phyloP scores from a whole-genome alignment of 2,329 filamentous ascomycete species.

The Pseudomassariella vexata region DNA sequence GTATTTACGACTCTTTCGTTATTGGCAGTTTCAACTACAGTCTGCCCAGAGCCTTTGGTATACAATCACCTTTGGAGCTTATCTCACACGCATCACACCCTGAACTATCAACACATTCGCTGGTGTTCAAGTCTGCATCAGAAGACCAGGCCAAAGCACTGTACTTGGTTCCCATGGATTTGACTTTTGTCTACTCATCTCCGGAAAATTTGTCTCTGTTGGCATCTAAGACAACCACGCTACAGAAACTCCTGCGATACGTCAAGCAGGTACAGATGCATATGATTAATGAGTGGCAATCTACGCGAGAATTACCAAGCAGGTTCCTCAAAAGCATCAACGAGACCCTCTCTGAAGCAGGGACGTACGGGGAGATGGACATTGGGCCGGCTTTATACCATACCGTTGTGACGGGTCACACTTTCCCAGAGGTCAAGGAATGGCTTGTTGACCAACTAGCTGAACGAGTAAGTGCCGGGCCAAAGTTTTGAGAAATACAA shows the following conservation, averaged over 20 bases:
- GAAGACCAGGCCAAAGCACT: conserved; percentile 35
- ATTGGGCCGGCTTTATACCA: conserved; percentile 78
- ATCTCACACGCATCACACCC: conserved; percentile 66
- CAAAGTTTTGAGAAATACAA: conserved; percentile 1
- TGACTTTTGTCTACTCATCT: conserved; percentile 75
- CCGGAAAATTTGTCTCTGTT: conserved; percentile 79
- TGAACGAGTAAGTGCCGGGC: conserved; percentile 64
- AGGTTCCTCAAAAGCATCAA: conserved; percentile 75
- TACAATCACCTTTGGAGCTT: conserved; percentile 28
- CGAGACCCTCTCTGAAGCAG: conserved; percentile 64
- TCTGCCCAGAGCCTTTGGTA: conserved; percentile 23
- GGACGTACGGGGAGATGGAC: conserved; percentile 47
- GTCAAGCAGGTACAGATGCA: conserved; percentile 74
- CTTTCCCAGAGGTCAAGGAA: conserved; percentile 68
- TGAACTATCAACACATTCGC: conserved; percentile 66
- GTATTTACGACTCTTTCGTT: conserved; percentile 80
- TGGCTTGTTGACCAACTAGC: conserved; percentile 83
- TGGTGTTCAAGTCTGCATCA: conserved; percentile 52
- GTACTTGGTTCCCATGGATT: conserved; percentile 69
- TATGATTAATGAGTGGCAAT: conserved; percentile 77
- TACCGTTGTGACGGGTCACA: conserved; percentile 77
- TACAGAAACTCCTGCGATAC: conserved; percentile 84
- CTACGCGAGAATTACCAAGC: conserved; percentile 70
- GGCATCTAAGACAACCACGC: conserved; percentile 77
- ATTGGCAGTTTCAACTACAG: conserved; percentile 61